Base-by-base conservation (phyloP, 768 basidiomycete genomes). In the Naganishia onofrii region DNA sequence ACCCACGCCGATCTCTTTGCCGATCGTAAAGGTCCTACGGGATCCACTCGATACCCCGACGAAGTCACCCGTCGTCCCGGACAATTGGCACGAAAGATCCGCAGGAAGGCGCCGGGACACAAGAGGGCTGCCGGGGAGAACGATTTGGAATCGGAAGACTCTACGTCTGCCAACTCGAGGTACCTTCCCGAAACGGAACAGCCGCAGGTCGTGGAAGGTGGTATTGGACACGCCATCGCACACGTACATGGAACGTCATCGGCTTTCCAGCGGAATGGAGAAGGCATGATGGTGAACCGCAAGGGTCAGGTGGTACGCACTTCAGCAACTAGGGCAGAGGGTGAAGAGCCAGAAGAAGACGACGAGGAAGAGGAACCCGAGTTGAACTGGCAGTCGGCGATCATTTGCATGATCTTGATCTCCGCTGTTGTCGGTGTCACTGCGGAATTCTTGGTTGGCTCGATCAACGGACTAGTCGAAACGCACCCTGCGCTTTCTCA, bases 391-490 rank as follows among this genome's bases (percentile, higher is more conserved):
- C 53, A 68, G n/a, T 64, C 68, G 10, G 53, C 21, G 8, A 66
- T 78, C 74, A 66, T 67, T 29, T 57, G 76, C 54, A 76, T 79
- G 74, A 72, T 78, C 29, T 52, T 79, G 53, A 72, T 74, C 58
- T 76, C 78, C 15, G 77, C 76, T 19, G 38, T 87, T 6, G 87
- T 86, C 28, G 84, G 87, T 13, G 78, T 89, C 69, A 88, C 85
- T 7, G 88, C 89, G 12, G 89, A 84, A 74, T 83, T 78, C 66
- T 44, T 68, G 5, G 91, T 97, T 4, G 87, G 86, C 74, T 91
- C 91, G 3, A 94, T 96, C 73, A 82, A 86, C 71, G 91, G 91
- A 15, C 76, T 97, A 44, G 89, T 90, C 0, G 75, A 74, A 0
- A 75, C 75, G 0, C 87, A 87, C 28, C 79, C 79, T 3, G 19